phyloP scores from a whole-genome alignment of 2,329 filamentous ascomycete genomes.

The Cryphonectria radicalis region DNA sequence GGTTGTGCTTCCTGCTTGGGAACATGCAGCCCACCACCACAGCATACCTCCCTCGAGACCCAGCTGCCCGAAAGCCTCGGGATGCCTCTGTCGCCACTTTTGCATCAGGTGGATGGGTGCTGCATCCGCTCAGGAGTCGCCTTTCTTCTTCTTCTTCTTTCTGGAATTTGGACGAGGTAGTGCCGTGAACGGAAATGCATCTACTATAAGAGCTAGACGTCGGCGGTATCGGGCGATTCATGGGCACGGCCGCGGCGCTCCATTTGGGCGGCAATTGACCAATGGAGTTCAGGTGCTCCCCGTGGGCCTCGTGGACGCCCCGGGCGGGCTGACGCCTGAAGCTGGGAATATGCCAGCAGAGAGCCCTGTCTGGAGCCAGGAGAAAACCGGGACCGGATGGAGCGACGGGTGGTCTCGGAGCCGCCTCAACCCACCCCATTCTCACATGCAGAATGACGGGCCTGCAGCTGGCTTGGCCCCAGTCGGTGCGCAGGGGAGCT shows the following conservation, averaged over 20 bases:
- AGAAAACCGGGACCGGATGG: neutral
- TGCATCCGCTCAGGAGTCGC: neutral
- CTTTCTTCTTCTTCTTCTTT: neutral
- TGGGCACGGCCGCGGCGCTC: neutral
- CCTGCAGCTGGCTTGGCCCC: neutral
- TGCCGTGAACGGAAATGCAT: conserved; percentile 12
- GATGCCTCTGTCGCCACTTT: neutral
- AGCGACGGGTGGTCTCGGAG: conserved; percentile 14
- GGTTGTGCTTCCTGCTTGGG: neutral
- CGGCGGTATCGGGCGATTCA: conserved; percentile 11
- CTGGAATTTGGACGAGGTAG: neutral
- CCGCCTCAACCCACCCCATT: neutral
- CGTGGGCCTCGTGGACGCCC: neutral
- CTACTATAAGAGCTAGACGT: conserved; percentile 10
- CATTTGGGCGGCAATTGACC: conserved; percentile 8
- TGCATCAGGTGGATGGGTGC: neutral
- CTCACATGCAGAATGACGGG: neutral
- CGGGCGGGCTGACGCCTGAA: neutral
- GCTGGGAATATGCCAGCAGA: conserved; percentile 17
- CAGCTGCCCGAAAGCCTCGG: no score
- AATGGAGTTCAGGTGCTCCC: neutral
- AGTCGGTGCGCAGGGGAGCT: neutral
- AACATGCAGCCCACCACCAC: neutral
- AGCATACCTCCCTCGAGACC: neutral
- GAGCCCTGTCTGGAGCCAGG: neutral